Percentiles rank a stretch among this genome's conserved stretches.
Evolutionary conservation across 495 filamentous ascomycete species (phyloP).

Genomic region (Daldinia grandis): DNA sequence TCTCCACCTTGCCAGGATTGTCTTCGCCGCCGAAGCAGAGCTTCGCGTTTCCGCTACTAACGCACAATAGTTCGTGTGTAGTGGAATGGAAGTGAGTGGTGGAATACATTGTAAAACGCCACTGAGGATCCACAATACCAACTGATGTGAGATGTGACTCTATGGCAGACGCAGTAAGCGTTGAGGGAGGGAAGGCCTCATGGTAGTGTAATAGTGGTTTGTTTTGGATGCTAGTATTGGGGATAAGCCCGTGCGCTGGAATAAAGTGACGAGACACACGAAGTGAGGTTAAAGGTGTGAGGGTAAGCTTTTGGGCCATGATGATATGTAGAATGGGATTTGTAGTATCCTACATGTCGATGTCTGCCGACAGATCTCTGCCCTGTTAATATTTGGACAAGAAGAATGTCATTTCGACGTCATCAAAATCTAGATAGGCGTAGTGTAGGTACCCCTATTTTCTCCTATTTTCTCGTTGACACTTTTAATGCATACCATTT

Average conservation of each 20-base stretch:
- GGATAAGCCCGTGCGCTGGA: slow-evolving; percentile 62
- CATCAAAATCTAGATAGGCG: slow-evolving; percentile 8
- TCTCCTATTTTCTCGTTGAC: background rate
- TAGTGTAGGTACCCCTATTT: background rate
- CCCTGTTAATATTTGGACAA: background rate
- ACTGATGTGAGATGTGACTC: slow-evolving; percentile 60
- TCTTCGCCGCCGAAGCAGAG: slow-evolving; percentile 74
- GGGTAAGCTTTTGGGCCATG: slow-evolving; percentile 48
- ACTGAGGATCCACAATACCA: slow-evolving; percentile 67
- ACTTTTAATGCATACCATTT: background rate
- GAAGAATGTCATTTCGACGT: slow-evolving; percentile 4
- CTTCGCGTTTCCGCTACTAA: slow-evolving; percentile 64
- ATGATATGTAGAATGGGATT: no score
- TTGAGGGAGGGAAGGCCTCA: slow-evolving; percentile 20
- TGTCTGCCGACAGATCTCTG: no score
- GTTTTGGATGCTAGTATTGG: slow-evolving; percentile 71
- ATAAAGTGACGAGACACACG: slow-evolving; percentile 66
- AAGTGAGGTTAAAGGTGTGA: slow-evolving; percentile 60
- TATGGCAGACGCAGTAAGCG: slow-evolving; percentile 53
- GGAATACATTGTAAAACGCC: slow-evolving; percentile 73
- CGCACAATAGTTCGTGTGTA: slow-evolving; percentile 71
- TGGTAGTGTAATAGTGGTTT: slow-evolving; percentile 66
- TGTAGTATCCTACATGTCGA: no score
- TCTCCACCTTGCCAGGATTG: slow-evolving; percentile 66
- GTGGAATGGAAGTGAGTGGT: slow-evolving; percentile 72